Conservation (phyloP, 177 flowering plant genomes). For the Vitis hybrid region DNA sequence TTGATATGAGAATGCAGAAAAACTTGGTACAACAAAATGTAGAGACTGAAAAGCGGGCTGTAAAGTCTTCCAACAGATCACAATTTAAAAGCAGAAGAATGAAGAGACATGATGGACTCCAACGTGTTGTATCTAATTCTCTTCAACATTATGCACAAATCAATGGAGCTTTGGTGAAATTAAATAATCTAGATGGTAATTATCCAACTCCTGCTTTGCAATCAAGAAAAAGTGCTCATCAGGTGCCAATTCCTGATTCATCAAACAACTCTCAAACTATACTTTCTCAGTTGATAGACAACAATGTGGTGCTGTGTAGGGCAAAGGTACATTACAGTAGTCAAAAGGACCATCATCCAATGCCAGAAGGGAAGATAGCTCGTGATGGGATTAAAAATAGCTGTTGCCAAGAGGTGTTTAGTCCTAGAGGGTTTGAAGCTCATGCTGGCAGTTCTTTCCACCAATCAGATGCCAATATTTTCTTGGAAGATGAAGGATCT, state of each 20-base stretch:
- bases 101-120: too few relatives aligned
- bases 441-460: slow-evolving; percentile 57
- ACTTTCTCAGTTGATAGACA: slow-evolving; percentile 65
- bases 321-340: slow-evolving; percentile 44
- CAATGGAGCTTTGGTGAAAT: slow-evolving; percentile 6
- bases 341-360: slow-evolving; percentile 12
- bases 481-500: slow-evolving; percentile 69
- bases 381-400: slow-evolving; percentile 65
- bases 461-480: slow-evolving; percentile 62
- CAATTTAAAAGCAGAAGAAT: too few relatives aligned
- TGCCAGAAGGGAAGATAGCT: slow-evolving; percentile 46
- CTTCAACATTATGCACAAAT: slow-evolving; percentile 11
- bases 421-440: slow-evolving; percentile 48
- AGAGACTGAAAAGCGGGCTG: not conserved
- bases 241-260: slow-evolving; percentile 20
- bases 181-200: not conserved
- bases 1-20: slow-evolving; percentile 2
- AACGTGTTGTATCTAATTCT: not conserved
- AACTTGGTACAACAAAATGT: slow-evolving; percentile 1
- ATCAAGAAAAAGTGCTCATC: slow-evolving; percentile 44
- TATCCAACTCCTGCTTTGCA: slow-evolving; percentile 22
- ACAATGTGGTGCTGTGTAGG: slow-evolving; percentile 43
- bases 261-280: slow-evolving; percentile 37
- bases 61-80: too few relatives aligned
- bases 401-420: slow-evolving; percentile 53